Evolutionary conservation across 306 rosid genomes (phyloP).

Genomic region (Quercus wislizeni): DNA sequence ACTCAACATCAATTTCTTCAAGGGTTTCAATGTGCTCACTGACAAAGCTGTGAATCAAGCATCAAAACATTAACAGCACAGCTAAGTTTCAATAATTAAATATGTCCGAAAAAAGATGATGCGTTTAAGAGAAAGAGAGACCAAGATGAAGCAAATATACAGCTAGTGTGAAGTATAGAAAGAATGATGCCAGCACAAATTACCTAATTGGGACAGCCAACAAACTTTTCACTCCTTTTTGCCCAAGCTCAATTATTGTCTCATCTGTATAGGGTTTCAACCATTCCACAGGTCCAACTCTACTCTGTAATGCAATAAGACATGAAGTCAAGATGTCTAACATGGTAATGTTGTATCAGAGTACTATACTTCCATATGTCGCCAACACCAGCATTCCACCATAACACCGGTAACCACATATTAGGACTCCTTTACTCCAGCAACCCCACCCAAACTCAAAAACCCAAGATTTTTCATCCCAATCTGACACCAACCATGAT

Average conservation of each 20-base stretch:
- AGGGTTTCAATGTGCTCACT: constrained; percentile 98
- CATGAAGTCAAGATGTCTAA: background rate
- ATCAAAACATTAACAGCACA: constrained; percentile 7
- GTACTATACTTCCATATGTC: too few species aligned
- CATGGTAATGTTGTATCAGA: too few species aligned
- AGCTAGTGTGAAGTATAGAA: background rate
- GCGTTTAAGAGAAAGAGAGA: constrained; percentile 3
- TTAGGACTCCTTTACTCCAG: too few species aligned
- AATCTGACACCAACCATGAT: too few species aligned
- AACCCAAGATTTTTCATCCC: too few species aligned
- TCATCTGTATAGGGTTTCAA: constrained; percentile 97
- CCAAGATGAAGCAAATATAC: background rate
- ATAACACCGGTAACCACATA: too few species aligned
- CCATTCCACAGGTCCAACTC: constrained; percentile 99
- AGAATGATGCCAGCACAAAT: constrained; percentile 1
- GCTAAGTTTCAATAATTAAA: background rate
- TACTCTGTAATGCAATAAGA: constrained; percentile 56
- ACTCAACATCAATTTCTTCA: constrained; percentile 97
- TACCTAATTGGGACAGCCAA: constrained; percentile 98
- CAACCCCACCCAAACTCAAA: too few species aligned
- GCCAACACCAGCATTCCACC: too few species aligned
- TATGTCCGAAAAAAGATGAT: background rate
- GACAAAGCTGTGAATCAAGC: constrained; percentile 80
- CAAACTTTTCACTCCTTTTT: constrained; percentile 78
- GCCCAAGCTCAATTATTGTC: constrained; percentile 91